phyloP scores from a whole-genome alignment of 345 rosid species.

The Atalantia buxifolia region DNA sequence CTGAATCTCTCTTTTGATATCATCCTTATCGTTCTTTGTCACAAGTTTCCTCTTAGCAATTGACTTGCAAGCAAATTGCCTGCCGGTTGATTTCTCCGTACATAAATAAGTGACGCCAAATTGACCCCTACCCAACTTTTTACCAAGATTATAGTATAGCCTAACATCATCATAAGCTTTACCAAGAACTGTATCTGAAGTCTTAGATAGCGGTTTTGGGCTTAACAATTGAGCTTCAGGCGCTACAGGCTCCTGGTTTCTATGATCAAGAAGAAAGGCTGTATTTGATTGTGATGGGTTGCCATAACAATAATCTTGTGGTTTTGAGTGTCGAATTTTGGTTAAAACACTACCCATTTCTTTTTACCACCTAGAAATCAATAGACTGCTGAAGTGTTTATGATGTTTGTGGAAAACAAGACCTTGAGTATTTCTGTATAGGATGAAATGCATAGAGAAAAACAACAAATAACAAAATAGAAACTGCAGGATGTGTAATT shows the following conservation, averaged over 20 bases:
- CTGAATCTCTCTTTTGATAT: constrained; percentile 76
- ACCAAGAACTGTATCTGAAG: constrained; percentile 53
- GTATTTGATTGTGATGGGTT: constrained; percentile 35
- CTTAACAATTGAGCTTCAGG: constrained; percentile 24
- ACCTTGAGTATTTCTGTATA: too few species aligned
- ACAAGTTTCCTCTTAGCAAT: constrained; percentile 74
- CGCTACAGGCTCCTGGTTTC: too few species aligned
- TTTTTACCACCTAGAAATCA: too few species aligned
- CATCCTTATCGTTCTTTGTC: constrained; percentile 66
- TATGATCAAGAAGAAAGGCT: too few species aligned
- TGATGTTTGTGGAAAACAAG: too few species aligned
- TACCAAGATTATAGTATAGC: constrained; percentile 56
- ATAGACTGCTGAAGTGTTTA: too few species aligned
- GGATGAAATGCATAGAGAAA: too few species aligned
- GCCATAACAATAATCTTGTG: constrained; percentile 31
- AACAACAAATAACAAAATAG: too few species aligned
- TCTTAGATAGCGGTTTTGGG: constrained; percentile 31
- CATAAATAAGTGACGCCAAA: constrained; percentile 86
- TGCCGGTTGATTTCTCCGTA: constrained; percentile 66
- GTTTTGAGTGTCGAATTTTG: constrained; percentile 23
- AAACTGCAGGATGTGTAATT: too few species aligned
- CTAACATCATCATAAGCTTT: constrained; percentile 75
- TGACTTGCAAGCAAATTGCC: constrained; percentile 76
- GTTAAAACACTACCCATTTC: too few species aligned
- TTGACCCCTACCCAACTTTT: constrained; percentile 85